phyloP scores from a whole-genome alignment of 208 protist species.

The Trypanosoma mega region DNA sequence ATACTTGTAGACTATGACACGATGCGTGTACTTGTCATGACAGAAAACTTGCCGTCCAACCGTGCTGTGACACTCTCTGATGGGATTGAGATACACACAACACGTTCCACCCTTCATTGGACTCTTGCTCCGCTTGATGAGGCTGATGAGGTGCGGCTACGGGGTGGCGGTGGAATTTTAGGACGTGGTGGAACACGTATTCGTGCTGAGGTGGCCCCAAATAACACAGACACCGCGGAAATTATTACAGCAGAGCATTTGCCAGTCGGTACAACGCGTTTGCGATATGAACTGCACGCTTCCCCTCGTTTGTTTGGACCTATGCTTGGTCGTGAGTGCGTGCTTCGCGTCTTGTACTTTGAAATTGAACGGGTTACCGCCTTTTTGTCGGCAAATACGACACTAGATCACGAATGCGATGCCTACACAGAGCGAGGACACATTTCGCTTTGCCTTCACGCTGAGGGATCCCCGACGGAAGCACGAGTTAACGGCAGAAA shows the following conservation, averaged over 20 bases:
- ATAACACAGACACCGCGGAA: conserved; percentile 1
- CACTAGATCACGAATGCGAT: conserved; percentile 85
- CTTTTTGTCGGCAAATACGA: conserved; percentile 64
- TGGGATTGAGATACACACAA: conserved; percentile 49
- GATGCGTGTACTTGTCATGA: conserved; percentile 73
- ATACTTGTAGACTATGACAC: conserved; percentile 78
- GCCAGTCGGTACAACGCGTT: conserved; percentile 52
- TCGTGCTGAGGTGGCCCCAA: conserved; percentile 19
- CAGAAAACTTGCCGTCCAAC: conserved; percentile 63
- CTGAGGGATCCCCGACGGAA: conserved; percentile 20
- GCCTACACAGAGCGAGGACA: conserved; percentile 67
- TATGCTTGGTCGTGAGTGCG: conserved; percentile 64
- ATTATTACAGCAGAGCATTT: conserved; percentile 49
- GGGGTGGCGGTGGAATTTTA: neutral
- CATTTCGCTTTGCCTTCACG: conserved; percentile 79
- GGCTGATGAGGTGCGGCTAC: neutral
- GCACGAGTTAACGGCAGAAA: too few species aligned
- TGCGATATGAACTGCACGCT: conserved; percentile 70
- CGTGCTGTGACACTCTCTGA: conserved; percentile 77
- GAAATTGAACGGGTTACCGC: conserved; percentile 81
- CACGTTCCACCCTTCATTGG: conserved; percentile 73
- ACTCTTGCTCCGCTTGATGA: conserved; percentile 26
- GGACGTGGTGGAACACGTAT: conserved; percentile 8
- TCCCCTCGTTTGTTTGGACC: conserved; percentile 70
- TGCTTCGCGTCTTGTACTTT: conserved; percentile 19